These are phyloP conservation scores for Dictyostelium brefeldianum DNA, from an alignment of 78 protist genomes.

Conservation along the genomic window DNA sequence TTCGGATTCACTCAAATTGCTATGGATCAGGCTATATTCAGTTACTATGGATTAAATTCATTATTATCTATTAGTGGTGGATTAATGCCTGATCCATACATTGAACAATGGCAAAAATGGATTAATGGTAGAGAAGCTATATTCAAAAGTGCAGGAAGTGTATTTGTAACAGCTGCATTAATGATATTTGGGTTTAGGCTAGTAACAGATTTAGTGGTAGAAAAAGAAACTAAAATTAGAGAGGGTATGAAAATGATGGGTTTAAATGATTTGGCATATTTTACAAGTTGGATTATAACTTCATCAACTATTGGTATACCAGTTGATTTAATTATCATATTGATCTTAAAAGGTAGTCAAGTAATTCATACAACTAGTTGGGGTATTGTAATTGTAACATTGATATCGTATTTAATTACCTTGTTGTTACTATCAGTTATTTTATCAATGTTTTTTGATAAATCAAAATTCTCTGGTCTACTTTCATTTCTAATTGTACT, in stretches of 20 bases:
- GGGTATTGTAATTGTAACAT: background rate
- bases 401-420: background rate
- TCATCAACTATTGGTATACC: background rate
- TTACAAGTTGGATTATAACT: slow-evolving; percentile 25
- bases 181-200: background rate
- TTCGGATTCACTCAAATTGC: slow-evolving; percentile 47
- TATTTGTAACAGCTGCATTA: slow-evolving; percentile 40
- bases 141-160: slow-evolving; percentile 49
- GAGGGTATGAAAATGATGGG: slow-evolving; percentile 82
- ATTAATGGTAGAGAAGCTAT: slow-evolving; percentile 15
- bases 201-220: slow-evolving; percentile 21
- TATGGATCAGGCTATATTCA: slow-evolving; percentile 49
- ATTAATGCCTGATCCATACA: slow-evolving; percentile 50
- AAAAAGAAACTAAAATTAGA: slow-evolving; percentile 59
- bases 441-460: slow-evolving; percentile 28
- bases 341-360: slow-evolving; percentile 16
- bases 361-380: background rate
- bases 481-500: background rate
- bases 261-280: slow-evolving; percentile 24
- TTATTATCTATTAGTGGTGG: background rate
- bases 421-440: background rate
- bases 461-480: slow-evolving; percentile 43
- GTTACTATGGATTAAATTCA: background rate
- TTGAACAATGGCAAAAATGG: slow-evolving; percentile 36
- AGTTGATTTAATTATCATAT: background rate